A percentile compares a stretch with the other conserved stretches of the same genome.
These are phyloP conservation scores for Orbilia oligospora DNA, from an alignment of 2,329 filamentous ascomycete species.

Conservation along the genomic window DNA sequence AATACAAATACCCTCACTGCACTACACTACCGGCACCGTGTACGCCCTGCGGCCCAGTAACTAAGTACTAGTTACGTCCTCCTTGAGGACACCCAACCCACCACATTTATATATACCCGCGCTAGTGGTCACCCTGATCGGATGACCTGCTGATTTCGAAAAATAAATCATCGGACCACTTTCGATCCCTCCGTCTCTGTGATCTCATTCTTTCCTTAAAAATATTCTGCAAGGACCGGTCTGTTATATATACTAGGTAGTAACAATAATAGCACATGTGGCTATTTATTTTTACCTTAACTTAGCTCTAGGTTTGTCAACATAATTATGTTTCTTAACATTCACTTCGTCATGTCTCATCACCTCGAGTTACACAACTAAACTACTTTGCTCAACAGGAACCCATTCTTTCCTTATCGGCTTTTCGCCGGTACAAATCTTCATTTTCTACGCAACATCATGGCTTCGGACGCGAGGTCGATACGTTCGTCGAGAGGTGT, in stretches of 20 bases:
- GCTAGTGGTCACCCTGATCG: conserved; percentile 33
- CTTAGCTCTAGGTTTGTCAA: conserved; percentile 22
- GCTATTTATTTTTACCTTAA: conserved; percentile 3
- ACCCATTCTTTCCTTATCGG: conserved; percentile 17
- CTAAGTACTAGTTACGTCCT: no score
- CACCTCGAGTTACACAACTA: conserved; percentile 15
- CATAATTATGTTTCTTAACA: not conserved
- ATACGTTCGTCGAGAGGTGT: conserved; percentile 40
- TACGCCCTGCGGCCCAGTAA: no score
- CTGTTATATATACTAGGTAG: no score
- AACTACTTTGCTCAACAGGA: conserved; percentile 22
- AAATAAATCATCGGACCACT: conserved; percentile 10
- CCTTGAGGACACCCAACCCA: conserved; percentile 29
- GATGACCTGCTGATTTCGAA: conserved; percentile 55
- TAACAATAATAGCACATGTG: conserved; percentile 30
- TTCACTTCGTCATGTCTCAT: conserved; percentile 8
- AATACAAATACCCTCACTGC: conserved; percentile 28
- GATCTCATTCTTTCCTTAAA: not conserved
- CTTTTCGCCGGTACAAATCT: conserved; percentile 3
- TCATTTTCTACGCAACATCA: conserved; percentile 15
- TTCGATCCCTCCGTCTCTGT: not conserved
- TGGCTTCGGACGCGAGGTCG: conserved; percentile 51
- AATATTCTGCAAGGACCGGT: not conserved
- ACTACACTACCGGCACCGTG: not conserved
- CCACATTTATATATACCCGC: conserved; percentile 27